Conservation (phyloP, 2,329 filamentous ascomycete species). For the Sphaerulina vaccinii region DNA sequence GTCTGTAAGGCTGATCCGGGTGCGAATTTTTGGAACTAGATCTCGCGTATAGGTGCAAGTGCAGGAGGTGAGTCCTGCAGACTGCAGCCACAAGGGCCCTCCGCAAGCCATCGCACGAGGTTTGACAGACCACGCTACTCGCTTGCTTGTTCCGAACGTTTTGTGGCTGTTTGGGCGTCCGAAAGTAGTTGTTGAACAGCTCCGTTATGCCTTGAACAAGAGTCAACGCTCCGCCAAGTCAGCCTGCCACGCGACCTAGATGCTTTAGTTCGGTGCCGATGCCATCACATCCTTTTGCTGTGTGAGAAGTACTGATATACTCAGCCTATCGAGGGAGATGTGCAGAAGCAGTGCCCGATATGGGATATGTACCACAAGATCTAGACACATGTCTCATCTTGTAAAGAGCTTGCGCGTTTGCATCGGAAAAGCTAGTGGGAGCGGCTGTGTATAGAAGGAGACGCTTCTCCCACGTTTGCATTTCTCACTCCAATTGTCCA, state of each 20-base stretch:
- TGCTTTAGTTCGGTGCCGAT: neutral
- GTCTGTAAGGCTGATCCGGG: slow-evolving; percentile 2
- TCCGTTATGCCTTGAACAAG: too few species aligned
- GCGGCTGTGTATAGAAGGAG: too few species aligned
- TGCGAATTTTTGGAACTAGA: slow-evolving; percentile 2
- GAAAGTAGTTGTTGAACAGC: neutral
- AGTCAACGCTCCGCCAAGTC: neutral
- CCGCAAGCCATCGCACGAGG: slow-evolving; percentile 11
- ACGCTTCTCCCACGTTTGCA: too few species aligned
- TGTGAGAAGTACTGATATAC: too few species aligned
- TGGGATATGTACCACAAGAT: neutral
- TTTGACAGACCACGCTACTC: neutral
- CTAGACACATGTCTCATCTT: slow-evolving; percentile 1
- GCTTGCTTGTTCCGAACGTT: neutral
- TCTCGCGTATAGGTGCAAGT: neutral
- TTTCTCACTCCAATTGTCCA: too few species aligned
- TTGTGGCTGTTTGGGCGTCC: slow-evolving; percentile 5
- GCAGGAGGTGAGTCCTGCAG: neutral
- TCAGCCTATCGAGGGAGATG: neutral
- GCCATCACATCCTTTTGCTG: too few species aligned
- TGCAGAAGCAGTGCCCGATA: neutral
- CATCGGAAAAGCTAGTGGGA: too few species aligned
- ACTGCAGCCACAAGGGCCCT: slow-evolving; percentile 8
- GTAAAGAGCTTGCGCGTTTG: slow-evolving; percentile 1
- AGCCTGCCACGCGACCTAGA: too few species aligned